Evolutionary conservation across 768 basidiomycete species (phyloP), one percentile per base, ranked within the genome.

Genomic region (Lactifluus hygrophoroides): DNA sequence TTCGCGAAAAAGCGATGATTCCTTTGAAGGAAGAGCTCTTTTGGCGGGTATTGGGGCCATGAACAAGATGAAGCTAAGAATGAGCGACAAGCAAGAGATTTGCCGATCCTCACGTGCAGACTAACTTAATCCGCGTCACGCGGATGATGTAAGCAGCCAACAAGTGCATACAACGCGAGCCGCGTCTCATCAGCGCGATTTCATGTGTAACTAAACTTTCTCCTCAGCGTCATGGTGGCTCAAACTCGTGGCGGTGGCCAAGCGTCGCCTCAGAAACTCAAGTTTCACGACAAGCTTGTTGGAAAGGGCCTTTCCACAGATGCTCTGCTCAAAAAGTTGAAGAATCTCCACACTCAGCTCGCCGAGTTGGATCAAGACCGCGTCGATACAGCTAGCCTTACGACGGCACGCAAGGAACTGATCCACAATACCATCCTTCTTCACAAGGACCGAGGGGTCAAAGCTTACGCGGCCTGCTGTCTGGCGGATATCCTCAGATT

Each of bases 381-480:
- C 43, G 83, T 91, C 68, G 93, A 96, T 70, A 77, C 81, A 34
- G 66, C 69, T 51, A 91, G 93, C 0, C 82, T 99, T 54, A 72
- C 76, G 56, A 69, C 75, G 30, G 84, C 85, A 25, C 83, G 85
- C 59, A 82, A 86, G 51, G 92, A 96, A 66, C 83, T 98, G 68
- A 80, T 94, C 58, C 78, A 78, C 70, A 80, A 80, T 0, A 80
- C 85, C 3, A 81, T 98, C 34, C 79, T 98, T 27, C 82, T 96
- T 28, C 94, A 97, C 77, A 96, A 91, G 71, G 96, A 99, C 71
- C 80, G 88, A 43, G 94, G 94, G 25, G 93, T 99, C 64, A 98
- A 96, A 71, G 94, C 94, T 0, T 94, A 89, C 66, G 83, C 88
- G 4, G 93, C 93, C 0, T 95, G 92, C 71, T 98, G 94, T 72